Conservation (phyloP, 495 filamentous ascomycete species). For the Penicillium pulvis region DNA sequence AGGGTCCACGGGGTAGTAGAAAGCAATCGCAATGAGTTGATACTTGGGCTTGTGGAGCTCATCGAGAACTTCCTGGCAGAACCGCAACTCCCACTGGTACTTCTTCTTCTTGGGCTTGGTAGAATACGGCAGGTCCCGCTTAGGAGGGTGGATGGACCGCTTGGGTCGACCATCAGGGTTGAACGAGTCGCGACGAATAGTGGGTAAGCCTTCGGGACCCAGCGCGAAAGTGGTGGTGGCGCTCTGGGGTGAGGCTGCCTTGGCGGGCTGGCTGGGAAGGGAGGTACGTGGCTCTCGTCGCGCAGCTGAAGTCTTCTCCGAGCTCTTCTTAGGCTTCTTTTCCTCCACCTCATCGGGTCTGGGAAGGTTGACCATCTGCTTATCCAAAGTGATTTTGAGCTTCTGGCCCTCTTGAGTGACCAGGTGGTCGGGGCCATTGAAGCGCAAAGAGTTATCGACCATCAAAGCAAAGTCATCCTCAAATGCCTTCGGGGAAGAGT, state of each 20-base stretch:
- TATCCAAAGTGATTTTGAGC: slow-evolving; percentile 63
- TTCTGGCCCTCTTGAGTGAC: slow-evolving; percentile 64
- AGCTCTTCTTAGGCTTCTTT: slow-evolving; percentile 59
- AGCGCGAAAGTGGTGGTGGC: slow-evolving; percentile 70
- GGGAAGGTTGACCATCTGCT: slow-evolving; percentile 54
- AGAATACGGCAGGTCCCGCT: slow-evolving; percentile 83
- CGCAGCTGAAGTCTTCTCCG: slow-evolving; percentile 51
- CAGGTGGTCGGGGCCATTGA: slow-evolving; percentile 78
- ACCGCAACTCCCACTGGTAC: slow-evolving; percentile 81
- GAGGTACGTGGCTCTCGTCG: slow-evolving; percentile 57
- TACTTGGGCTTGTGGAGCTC: slow-evolving; percentile 80
- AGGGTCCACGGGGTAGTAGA: slow-evolving; percentile 84
- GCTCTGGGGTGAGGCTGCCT: slow-evolving; percentile 52
- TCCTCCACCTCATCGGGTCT: slow-evolving; percentile 58
- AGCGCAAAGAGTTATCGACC: slow-evolving; percentile 70
- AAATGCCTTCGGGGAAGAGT: slow-evolving; percentile 64
- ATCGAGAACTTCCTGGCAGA: slow-evolving; percentile 79
- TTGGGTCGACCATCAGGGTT: slow-evolving; percentile 79
- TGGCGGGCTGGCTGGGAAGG: slow-evolving; percentile 36
- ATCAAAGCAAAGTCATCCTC: slow-evolving; percentile 73
- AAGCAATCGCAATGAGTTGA: slow-evolving; percentile 62
- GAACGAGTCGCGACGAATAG: slow-evolving; percentile 88
- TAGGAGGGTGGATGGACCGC: slow-evolving; percentile 89
- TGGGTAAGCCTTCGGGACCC: slow-evolving; percentile 78
- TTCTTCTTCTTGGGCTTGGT: slow-evolving; percentile 92